Evolutionary conservation across 176 grass and related monocot genomes (phyloP).

Genomic region (Alloteropsis semialata): DNA sequence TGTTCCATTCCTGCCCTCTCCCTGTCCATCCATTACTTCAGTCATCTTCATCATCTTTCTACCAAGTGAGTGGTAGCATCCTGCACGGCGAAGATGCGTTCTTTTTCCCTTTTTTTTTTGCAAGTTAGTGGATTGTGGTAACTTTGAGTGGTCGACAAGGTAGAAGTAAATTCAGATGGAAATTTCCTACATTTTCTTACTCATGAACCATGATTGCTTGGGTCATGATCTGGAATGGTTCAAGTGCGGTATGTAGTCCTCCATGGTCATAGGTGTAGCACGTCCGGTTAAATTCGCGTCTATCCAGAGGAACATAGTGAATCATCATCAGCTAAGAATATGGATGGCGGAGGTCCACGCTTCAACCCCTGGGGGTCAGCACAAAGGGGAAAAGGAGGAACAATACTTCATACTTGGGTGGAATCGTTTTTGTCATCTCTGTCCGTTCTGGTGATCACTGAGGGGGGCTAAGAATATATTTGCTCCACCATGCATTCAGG

Average conservation of each 20-base stretch:
- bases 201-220: background rate
- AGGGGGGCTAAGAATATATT: slow-evolving; percentile 23
- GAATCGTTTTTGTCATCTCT: slow-evolving; percentile 26
- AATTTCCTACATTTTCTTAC: background rate
- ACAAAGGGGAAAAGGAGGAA: background rate
- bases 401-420: slow-evolving; percentile 31
- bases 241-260: background rate
- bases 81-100: slow-evolving; percentile 14
- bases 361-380: slow-evolving; percentile 17
- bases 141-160: slow-evolving; percentile 14
- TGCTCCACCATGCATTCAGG: slow-evolving; percentile 17
- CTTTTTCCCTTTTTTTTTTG: slow-evolving; percentile 23
- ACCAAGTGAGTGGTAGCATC: slow-evolving; percentile 30
- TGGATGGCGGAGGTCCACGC: slow-evolving; percentile 14
- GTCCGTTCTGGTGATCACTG: slow-evolving; percentile 26
- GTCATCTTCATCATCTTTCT: background rate
- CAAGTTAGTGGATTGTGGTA: background rate
- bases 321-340: slow-evolving; percentile 25
- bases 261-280: background rate
- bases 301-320: slow-evolving; percentile 32
- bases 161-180: background rate
- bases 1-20: slow-evolving; percentile 3
- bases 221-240: slow-evolving; percentile 16
- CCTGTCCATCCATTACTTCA: slow-evolving; percentile 22
- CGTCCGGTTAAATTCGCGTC: slow-evolving; percentile 33